Conservation (phyloP, 2,329 filamentous ascomycete species). For the Diaporthe nobilis region DNA sequence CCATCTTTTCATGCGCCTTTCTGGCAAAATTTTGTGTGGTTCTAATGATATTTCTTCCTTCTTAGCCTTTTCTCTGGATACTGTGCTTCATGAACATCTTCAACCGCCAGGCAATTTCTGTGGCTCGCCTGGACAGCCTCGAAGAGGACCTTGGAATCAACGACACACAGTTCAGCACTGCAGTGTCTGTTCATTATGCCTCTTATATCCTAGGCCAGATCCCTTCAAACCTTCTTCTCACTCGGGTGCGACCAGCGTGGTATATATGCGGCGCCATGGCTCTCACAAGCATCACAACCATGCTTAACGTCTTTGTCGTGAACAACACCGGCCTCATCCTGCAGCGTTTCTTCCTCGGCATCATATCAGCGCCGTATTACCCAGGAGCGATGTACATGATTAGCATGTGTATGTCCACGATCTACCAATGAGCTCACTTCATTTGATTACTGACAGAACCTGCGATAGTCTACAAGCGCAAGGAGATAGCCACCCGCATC, state of each 20-base stretch:
- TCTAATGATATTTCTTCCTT: too few relatives aligned
- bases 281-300: constrained; percentile 52
- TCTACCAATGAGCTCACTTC: fast-evolving
- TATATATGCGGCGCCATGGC: constrained; percentile 39
- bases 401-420: constrained; percentile 38
- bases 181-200: constrained; percentile 25
- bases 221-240: constrained; percentile 61
- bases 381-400: constrained; percentile 66
- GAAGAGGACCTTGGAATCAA: constrained; percentile 24
- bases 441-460: background rate
- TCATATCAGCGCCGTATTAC: constrained; percentile 55
- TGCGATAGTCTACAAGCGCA: constrained; percentile 73
- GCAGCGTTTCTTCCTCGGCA: constrained; percentile 58
- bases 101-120: constrained; percentile 14
- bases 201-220: constrained; percentile 62
- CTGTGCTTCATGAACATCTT: constrained; percentile 30
- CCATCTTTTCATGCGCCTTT: background rate
- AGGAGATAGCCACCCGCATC: constrained; percentile 73
- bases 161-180: constrained; percentile 26
- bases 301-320: background rate
- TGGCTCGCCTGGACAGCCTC: constrained; percentile 10
- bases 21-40: too few relatives aligned
- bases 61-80: constrained; percentile 21
- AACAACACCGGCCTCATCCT: constrained; percentile 53
- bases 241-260: constrained; percentile 49